Evolutionary conservation across 192 early-diverging fungal species (phyloP).

Genomic region (Allomyces arbusculus): DNA sequence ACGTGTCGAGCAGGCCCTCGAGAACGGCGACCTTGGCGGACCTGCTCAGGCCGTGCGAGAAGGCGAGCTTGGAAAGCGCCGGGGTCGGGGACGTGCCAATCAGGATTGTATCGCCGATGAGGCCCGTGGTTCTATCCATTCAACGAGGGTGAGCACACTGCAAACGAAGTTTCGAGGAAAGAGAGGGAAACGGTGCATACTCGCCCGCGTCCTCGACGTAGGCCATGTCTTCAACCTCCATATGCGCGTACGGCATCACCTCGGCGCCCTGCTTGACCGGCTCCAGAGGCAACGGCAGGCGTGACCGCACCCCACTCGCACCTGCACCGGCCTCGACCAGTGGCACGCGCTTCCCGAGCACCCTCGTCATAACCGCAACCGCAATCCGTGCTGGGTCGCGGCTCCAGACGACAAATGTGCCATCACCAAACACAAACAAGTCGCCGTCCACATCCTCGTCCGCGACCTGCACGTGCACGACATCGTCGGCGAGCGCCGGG

Average conservation of each 20-base stretch:
- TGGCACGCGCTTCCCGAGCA: too few relatives aligned
- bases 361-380: conserved; percentile 16
- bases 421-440: conserved; percentile 26
- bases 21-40: conserved; percentile 29
- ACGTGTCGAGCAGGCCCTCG: conserved; percentile 28
- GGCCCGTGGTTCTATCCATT: conserved; percentile 13
- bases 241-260: too few relatives aligned
- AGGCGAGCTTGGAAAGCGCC: conserved; percentile 27
- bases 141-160: neutral
- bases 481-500: conserved; percentile 3
- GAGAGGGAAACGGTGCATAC: conserved; percentile 2
- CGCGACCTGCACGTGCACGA: conserved; percentile 3
- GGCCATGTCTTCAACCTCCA: conserved; percentile 4
- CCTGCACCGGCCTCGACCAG: too few relatives aligned
- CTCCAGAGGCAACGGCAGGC: too few relatives aligned
- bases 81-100: conserved; percentile 22
- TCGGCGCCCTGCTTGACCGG: too few relatives aligned
- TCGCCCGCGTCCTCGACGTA: conserved; percentile 18
- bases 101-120: conserved; percentile 25
- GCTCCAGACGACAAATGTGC: conserved; percentile 34
- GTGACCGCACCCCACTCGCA: too few relatives aligned
- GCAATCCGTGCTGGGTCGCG: conserved; percentile 16
- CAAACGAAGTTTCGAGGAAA: too few relatives aligned
- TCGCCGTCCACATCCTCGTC: conserved; percentile 8
- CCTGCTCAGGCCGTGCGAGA: conserved; percentile 30